Conservation (phyloP, 1,284 basidiomycete genomes). For the Malassezia obtusa region DNA sequence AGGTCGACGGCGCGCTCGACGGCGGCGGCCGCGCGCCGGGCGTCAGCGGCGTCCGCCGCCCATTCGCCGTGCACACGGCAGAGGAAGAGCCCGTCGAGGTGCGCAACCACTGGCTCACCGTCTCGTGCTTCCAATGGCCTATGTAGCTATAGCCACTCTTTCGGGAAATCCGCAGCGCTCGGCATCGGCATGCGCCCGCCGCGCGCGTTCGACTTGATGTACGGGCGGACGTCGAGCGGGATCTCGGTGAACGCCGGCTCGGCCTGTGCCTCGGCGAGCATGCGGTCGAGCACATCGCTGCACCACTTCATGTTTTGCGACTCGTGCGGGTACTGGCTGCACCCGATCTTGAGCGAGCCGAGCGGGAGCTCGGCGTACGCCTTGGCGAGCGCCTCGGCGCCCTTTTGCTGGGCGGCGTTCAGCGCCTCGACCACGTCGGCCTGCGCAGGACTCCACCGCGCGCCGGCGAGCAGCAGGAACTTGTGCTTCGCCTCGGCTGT, state of each 20-base stretch:
- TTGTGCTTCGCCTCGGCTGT: constrained; percentile 41
- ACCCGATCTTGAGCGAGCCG: constrained; percentile 45
- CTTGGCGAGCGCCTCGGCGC: not conserved
- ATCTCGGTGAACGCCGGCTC: constrained; percentile 22
- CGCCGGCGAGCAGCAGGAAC: constrained; percentile 49
- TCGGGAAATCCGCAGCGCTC: constrained; percentile 44
- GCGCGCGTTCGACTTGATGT: constrained; percentile 9
- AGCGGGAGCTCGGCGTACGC: not conserved
- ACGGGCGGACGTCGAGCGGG: constrained; percentile 43
- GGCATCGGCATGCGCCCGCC: constrained; percentile 23
- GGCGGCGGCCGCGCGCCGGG: not conserved
- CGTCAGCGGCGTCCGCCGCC: constrained; percentile 15
- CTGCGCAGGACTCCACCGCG: constrained; percentile 23
- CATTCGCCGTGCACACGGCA: constrained; percentile 8
- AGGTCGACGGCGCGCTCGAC: constrained; percentile 21
- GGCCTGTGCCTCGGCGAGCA: constrained; percentile 42
- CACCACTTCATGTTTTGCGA: constrained; percentile 51
- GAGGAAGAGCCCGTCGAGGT: constrained; percentile 18
- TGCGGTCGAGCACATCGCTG: constrained; percentile 47
- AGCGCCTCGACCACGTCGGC: not conserved
- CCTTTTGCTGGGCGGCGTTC: constrained; percentile 6
- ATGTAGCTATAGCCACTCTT: constrained; percentile 43
- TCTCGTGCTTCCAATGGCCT: constrained; percentile 21
- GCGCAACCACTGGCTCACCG: constrained; percentile 27
- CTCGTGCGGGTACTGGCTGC: constrained; percentile 45